phyloP scores from a whole-genome alignment of 805 yeast species.

The Barnettozyma populi region DNA sequence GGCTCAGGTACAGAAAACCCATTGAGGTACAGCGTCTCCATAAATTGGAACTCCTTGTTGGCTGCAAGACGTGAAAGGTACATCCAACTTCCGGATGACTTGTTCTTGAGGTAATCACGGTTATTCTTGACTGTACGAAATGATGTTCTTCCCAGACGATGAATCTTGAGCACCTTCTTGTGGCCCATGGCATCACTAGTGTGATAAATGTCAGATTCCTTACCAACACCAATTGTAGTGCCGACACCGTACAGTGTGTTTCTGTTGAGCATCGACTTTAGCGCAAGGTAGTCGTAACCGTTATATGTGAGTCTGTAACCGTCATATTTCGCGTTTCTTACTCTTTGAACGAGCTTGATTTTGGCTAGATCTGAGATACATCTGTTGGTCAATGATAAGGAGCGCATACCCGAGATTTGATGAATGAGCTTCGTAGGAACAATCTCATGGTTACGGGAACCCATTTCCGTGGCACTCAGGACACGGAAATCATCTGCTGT shows the following conservation, averaged over 20 bases:
- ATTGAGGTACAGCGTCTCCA: constrained; percentile 65
- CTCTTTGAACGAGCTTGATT: constrained; percentile 65
- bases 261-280: constrained; percentile 75
- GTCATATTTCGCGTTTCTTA: constrained; percentile 90
- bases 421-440: constrained; percentile 87
- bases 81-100: constrained; percentile 87
- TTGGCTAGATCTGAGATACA: constrained; percentile 85
- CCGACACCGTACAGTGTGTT: constrained; percentile 75
- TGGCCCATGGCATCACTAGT: constrained; percentile 63
- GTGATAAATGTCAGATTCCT: constrained; percentile 91
- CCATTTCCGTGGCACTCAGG: constrained; percentile 82
- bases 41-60: constrained; percentile 83
- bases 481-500: constrained; percentile 88
- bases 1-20: constrained; percentile 89
- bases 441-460: constrained; percentile 88
- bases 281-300: constrained; percentile 90
- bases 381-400: constrained; percentile 70
- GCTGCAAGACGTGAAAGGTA: constrained; percentile 86
- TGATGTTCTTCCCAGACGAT: constrained; percentile 89
- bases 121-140: constrained; percentile 89
- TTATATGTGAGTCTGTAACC: constrained; percentile 85
- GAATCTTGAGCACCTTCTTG: constrained; percentile 80
- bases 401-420: constrained; percentile 70
- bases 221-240: constrained; percentile 90
- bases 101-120: constrained; percentile 77